Conservation (phyloP, 495 filamentous ascomycete genomes). For the Neurospora discreta region DNA sequence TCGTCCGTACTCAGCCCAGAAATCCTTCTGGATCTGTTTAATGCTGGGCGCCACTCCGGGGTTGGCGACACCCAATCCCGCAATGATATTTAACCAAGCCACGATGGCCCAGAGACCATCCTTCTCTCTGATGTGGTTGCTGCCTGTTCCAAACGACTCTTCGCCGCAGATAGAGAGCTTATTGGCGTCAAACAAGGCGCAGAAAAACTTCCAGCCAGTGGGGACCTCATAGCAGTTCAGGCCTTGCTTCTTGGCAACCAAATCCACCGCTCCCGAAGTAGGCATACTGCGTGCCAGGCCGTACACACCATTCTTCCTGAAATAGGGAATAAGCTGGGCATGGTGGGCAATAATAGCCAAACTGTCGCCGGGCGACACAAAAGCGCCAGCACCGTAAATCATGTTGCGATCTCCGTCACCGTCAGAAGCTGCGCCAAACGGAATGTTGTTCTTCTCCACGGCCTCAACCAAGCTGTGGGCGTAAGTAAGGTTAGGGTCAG, state of each 20-base stretch:
- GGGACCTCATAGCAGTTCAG: constrained; percentile 92
- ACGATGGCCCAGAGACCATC: constrained; percentile 96
- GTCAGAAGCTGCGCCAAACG: constrained; percentile 92
- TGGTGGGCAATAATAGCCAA: constrained; percentile 97
- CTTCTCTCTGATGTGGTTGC: constrained; percentile 98
- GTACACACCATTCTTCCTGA: constrained; percentile 91
- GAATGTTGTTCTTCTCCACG: constrained; percentile 82
- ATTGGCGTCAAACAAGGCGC: constrained; percentile 89
- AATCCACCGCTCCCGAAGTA: constrained; percentile 86
- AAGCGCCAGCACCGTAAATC: constrained; percentile 95
- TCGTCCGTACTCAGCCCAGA: constrained; percentile 93
- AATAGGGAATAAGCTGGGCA: constrained; percentile 89
- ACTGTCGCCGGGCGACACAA: constrained; percentile 94
- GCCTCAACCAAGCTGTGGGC: constrained; percentile 89
- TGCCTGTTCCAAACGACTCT: constrained; percentile 96
- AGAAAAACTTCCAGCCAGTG: constrained; percentile 99
- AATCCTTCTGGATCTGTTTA: constrained; percentile 86
- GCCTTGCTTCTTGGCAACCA: constrained; percentile 88
- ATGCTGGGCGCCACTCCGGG: constrained; percentile 73
- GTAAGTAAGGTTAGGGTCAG: constrained; percentile 97
- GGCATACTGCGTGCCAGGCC: constrained; percentile 96
- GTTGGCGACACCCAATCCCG: constrained; percentile 76
- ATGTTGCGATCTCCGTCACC: constrained; percentile 99
- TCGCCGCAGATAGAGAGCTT: constrained; percentile 99
- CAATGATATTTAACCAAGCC: constrained; percentile 97